These are phyloP conservation scores for Sclerotinia borealis DNA, from an alignment of 2,329 filamentous ascomycete genomes.

Conservation along the genomic window DNA sequence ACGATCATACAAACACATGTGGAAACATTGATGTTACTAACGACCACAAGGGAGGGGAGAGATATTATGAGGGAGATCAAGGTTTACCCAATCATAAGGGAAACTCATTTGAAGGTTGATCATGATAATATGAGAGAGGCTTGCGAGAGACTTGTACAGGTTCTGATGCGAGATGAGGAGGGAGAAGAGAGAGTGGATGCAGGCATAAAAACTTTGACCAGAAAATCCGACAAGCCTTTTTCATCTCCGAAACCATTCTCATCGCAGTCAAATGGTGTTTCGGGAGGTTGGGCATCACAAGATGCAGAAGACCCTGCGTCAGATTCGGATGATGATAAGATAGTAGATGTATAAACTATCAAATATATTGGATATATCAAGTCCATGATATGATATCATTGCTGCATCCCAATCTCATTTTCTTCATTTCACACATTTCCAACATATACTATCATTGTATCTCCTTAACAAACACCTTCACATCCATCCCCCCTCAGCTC, in stretches of 20 bases:
- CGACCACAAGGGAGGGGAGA: slow-evolving; percentile 68
- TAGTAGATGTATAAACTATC: slow-evolving; percentile 30
- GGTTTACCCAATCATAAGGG: slow-evolving; percentile 84
- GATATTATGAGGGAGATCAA: slow-evolving; percentile 69
- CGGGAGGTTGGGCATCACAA: slow-evolving; percentile 19
- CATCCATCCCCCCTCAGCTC: background rate
- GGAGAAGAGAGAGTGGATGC: slow-evolving; percentile 27
- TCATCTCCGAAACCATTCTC: slow-evolving; percentile 12
- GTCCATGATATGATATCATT: background rate
- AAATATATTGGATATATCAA: background rate
- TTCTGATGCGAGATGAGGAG: slow-evolving; percentile 34
- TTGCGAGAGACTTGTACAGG: slow-evolving; percentile 84
- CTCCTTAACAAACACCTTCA: background rate
- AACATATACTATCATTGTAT: background rate
- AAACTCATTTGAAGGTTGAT: slow-evolving; percentile 72
- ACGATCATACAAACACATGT: slow-evolving; percentile 80
- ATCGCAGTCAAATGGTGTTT: slow-evolving; percentile 11
- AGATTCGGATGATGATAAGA: slow-evolving; percentile 31
- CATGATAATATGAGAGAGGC: slow-evolving; percentile 77
- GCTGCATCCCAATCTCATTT: background rate
- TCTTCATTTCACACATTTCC: too few relatives aligned
- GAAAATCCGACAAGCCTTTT: slow-evolving; percentile 5
- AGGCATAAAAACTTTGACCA: slow-evolving; percentile 26
- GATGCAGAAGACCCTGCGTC: slow-evolving; percentile 22
- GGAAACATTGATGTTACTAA: slow-evolving; percentile 79